Evolutionary conservation across 805 yeast species (phyloP).

Genomic region (Wickerhamiella sergipiensis): DNA sequence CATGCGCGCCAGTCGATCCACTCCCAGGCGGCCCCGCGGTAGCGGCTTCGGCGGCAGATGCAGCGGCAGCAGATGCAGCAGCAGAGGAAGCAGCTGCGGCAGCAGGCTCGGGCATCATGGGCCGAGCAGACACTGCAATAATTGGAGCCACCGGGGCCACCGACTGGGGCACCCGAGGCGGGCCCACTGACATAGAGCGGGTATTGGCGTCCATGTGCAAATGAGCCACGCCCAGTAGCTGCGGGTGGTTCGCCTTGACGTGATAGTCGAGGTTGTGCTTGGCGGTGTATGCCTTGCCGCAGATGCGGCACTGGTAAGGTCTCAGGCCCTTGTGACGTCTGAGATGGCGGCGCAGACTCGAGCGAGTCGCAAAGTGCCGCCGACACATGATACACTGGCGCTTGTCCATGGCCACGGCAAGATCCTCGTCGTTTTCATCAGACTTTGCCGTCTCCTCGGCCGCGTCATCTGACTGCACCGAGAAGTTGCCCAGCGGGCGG

Average conservation of each 20-base stretch:
- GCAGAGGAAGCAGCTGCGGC: neutral
- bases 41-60: neutral
- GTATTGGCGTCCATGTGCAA: neutral
- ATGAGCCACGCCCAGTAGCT: neutral
- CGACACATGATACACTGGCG: neutral
- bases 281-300: conserved; percentile 3
- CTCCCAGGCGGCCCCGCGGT: too few species aligned
- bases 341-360: conserved; percentile 1
- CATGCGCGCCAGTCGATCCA: too few species aligned
- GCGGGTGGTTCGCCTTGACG: neutral
- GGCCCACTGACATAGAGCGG: neutral
- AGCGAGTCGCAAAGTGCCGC: neutral
- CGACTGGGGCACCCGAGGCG: neutral
- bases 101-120: neutral
- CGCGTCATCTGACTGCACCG: neutral
- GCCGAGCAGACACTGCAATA: too few species aligned
- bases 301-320: conserved; percentile 1
- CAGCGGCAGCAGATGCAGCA: neutral
- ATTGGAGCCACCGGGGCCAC: too few species aligned
- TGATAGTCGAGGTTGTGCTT: conserved; percentile 3
- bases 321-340: conserved; percentile 2
- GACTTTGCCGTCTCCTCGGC: neutral
- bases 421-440: neutral
- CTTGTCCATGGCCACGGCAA: neutral
- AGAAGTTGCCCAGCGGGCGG: neutral